Evolutionary conservation across 2,329 filamentous ascomycete species (phyloP).

Genomic region (Stemphylium lycopersici): DNA sequence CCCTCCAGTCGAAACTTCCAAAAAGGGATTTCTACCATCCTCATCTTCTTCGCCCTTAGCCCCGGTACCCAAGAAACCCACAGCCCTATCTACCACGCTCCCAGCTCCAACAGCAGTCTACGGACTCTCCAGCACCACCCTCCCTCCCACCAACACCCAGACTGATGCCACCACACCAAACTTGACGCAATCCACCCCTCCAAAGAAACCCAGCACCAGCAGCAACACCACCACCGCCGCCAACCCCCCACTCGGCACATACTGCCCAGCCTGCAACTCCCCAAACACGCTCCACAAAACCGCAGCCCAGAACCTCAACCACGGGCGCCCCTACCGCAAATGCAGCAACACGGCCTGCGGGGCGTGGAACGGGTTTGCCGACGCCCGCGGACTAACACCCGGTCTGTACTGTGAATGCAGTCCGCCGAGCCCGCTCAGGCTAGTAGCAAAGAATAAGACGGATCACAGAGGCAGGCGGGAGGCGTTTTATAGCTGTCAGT

Average conservation of each 20-base stretch:
- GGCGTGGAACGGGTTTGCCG: slow-evolving; percentile 8
- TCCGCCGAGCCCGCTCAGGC: not conserved
- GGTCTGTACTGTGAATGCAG: not conserved
- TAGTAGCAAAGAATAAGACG: not conserved
- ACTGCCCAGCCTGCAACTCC: not conserved
- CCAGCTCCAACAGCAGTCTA: not conserved
- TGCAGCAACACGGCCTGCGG: not conserved
- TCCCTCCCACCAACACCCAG: not conserved
- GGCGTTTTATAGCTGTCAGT: slow-evolving; percentile 11
- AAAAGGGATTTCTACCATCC: not conserved
- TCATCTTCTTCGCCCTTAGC: not conserved
- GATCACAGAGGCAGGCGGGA: not conserved
- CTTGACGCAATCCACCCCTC: not conserved
- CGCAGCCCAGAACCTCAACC: not conserved
- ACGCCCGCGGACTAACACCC: not conserved
- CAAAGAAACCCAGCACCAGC: not conserved
- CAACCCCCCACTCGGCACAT: not conserved
- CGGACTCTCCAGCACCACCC: not conserved
- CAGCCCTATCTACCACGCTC: not conserved
- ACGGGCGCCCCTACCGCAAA: not conserved
- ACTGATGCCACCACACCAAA: not conserved
- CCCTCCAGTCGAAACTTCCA: too few species aligned
- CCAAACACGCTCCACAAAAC: not conserved
- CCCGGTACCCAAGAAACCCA: not conserved
- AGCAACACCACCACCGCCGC: not conserved